phyloP scores from a whole-genome alignment of 345 rosid species.

The Lumnitzera littorea region DNA sequence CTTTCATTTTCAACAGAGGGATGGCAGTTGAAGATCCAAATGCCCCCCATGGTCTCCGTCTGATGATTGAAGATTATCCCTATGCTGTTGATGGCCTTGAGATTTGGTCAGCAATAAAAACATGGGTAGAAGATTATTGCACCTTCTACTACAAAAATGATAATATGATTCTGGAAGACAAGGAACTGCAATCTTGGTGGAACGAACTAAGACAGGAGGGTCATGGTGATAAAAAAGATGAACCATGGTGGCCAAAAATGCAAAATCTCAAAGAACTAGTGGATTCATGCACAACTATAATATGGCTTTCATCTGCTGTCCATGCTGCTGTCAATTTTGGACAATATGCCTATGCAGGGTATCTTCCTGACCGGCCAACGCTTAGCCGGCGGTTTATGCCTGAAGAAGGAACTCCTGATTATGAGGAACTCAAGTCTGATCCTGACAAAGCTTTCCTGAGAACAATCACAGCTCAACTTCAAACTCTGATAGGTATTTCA shows the following conservation, averaged over 20 bases:
- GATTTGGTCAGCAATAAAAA: constrained; percentile 33
- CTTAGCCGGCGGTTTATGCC: constrained; percentile 10
- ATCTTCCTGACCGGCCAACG: constrained; percentile 11
- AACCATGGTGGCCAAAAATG: constrained; percentile 33
- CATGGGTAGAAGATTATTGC: constrained; percentile 33
- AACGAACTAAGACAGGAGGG: constrained; percentile 29
- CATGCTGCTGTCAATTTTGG: constrained; percentile 18
- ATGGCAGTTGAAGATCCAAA: constrained; percentile 20
- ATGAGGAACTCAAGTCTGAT: constrained; percentile 7
- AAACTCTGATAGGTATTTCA: constrained; percentile 10
- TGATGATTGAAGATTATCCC: constrained; percentile 26
- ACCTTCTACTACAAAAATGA: constrained; percentile 23
- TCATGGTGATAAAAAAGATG: constrained; percentile 34
- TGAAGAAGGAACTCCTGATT: constrained; percentile 5
- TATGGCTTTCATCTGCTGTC: constrained; percentile 11
- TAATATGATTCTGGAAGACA: constrained; percentile 15
- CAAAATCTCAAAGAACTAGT: constrained; percentile 1
- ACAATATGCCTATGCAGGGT: constrained; percentile 15
- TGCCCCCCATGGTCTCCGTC: not conserved
- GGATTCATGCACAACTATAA: constrained; percentile 8
- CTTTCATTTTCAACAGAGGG: constrained; percentile 15
- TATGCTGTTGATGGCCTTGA: constrained; percentile 38
- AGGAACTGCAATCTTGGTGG: constrained; percentile 43
- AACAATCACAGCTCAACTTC: constrained; percentile 8
- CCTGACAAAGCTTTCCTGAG: constrained; percentile 4